These are phyloP conservation scores for Talaromyces sp. DNA, from an alignment of 2,329 filamentous ascomycete species.

Conservation along the genomic window DNA sequence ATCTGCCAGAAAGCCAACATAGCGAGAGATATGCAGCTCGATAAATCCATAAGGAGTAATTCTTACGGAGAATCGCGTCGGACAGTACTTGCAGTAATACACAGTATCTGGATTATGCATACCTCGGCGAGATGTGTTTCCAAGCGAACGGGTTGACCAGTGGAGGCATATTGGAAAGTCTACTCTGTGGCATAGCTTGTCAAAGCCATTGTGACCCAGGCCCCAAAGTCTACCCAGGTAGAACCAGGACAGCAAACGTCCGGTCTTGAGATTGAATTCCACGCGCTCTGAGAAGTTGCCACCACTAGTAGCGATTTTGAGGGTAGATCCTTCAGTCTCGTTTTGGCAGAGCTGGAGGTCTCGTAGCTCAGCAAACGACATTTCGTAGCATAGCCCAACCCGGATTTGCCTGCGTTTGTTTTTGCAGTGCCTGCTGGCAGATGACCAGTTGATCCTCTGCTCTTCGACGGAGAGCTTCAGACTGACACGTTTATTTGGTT, in stretches of 20 bases:
- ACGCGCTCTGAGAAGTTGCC: constrained; percentile 22
- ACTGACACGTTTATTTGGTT: constrained; percentile 6
- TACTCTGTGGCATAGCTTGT: background rate
- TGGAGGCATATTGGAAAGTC: constrained; percentile 9
- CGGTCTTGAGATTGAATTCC: constrained; percentile 3
- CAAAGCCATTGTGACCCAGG: background rate
- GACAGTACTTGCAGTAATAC: background rate
- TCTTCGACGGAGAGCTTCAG: constrained; percentile 16
- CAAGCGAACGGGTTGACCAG: background rate
- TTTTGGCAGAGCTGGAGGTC: constrained; percentile 6
- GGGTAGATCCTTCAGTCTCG: background rate
- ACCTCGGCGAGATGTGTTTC: background rate
- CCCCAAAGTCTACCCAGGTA: constrained; percentile 13
- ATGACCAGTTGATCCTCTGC: constrained; percentile 5
- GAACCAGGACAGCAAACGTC: constrained; percentile 5
- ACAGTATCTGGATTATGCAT: background rate
- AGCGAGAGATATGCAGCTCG: constrained; percentile 11
- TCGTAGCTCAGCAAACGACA: constrained; percentile 11
- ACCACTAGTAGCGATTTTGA: constrained; percentile 17
- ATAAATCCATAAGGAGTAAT: constrained; percentile 5
- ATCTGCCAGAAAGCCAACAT: background rate
- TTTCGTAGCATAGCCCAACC: constrained; percentile 5
- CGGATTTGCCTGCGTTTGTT: constrained; percentile 4
- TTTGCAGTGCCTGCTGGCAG: background rate
- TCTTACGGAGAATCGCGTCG: background rate